Percentiles rank a stretch among this genome's conserved stretches.
Conservation (phyloP, 1,139 yeast genomes). For the Suhomyces bokatorum region DNA sequence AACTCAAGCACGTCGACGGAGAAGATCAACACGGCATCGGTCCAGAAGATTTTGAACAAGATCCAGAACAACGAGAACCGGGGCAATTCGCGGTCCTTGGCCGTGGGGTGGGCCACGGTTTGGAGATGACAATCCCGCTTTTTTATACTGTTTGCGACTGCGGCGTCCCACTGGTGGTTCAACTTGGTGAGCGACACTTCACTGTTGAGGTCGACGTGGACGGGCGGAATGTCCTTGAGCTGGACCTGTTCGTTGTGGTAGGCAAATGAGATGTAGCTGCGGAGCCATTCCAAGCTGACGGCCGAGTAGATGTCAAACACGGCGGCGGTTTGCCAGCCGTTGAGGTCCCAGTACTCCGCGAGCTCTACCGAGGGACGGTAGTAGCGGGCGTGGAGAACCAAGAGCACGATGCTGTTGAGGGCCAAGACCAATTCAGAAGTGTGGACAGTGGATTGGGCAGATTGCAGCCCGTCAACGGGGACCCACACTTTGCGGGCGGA, state of each 20-base stretch:
- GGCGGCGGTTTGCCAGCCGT: conserved; percentile 30
- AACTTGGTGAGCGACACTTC: conserved; percentile 24
- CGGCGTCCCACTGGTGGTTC: conserved; percentile 22
- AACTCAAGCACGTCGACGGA: conserved; percentile 25
- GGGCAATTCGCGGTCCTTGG: conserved; percentile 16
- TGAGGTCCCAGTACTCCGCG: conserved; percentile 36
- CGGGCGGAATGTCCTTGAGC: conserved; percentile 27
- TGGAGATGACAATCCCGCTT: conserved; percentile 13
- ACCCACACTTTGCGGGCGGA: conserved; percentile 31
- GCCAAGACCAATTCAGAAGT: conserved; percentile 20
- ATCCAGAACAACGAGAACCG: conserved; percentile 19
- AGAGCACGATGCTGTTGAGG: conserved; percentile 33
- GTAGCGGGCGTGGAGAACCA: conserved; percentile 35
- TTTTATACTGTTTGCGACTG: conserved; percentile 19
- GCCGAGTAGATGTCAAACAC: conserved; percentile 27
- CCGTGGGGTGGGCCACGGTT: conserved; percentile 15
- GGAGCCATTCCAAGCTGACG: conserved; percentile 26
- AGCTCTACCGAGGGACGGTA: conserved; percentile 51
- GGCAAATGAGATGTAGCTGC: conserved; percentile 24
- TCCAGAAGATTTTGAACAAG: conserved; percentile 20
- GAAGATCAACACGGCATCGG: conserved; percentile 12
- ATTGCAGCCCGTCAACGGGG: conserved; percentile 21
- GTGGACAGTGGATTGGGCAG: conserved; percentile 16
- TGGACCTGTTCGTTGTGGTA: conserved; percentile 23
- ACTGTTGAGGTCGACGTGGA: conserved; percentile 23